Conservation (phyloP, 2,329 filamentous ascomycete genomes). For the Talaromyces sp. region DNA sequence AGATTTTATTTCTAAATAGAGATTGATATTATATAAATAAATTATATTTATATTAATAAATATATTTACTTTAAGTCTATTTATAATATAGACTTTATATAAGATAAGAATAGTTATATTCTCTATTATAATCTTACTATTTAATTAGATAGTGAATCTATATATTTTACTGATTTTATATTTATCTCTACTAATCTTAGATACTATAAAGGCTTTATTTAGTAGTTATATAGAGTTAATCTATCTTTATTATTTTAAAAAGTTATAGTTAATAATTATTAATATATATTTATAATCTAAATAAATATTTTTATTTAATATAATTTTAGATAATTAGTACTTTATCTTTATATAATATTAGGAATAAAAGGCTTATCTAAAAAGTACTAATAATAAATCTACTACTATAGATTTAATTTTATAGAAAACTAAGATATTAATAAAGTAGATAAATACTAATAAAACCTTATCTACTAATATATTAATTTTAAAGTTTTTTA, state of each 20-base stretch:
- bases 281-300: background rate
- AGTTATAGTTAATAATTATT: background rate
- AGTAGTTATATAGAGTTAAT: too few relatives aligned
- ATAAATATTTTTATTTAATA: background rate
- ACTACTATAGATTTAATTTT: background rate
- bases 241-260: background rate
- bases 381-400: background rate
- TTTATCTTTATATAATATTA: background rate
- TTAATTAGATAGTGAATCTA: background rate
- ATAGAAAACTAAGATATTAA: too few relatives aligned
- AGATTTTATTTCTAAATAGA: background rate
- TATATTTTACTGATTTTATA: background rate
- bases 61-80: background rate
- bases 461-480: too few relatives aligned
- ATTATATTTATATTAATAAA: background rate
- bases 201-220: background rate
- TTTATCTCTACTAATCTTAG: background rate
- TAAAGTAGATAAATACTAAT: too few relatives aligned
- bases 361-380: background rate
- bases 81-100: background rate
- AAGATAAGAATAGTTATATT: background rate
- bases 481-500: background rate
- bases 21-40: background rate
- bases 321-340: background rate
- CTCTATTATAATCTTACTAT: background rate